Evolutionary conservation across 257 asterid species (phyloP), one percentile per base, ranked within the genome.

Genomic region (Salvia rosmarinus): DNA sequence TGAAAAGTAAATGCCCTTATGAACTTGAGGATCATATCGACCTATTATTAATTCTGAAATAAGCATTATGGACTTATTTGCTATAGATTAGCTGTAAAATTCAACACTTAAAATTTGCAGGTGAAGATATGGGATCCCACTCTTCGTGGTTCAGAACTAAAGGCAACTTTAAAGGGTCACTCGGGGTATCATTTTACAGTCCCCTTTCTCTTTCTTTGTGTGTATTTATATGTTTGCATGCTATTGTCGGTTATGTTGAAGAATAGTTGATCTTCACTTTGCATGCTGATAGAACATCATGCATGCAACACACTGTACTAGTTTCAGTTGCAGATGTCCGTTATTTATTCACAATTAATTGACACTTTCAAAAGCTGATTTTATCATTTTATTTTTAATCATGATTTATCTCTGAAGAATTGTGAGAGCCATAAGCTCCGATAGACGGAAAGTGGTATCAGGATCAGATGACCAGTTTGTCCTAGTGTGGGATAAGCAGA

Each of bases 401-500:
- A 44, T 67, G 30, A 39, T 54, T 76, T 71, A 64, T 76, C 70
- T 79, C 21, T 69, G 62, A 85, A 92, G 98, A 84, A 78, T 98
- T 77, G 89, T 94, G 40, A 86, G 99, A 67, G 95, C 99, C 47
- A 89, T 91, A 83, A 94, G 91, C 82, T 94, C 99, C 70, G 99
- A 94, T 76, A 80, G 96, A 82, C 91, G 91, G 72, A 94, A 94
- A 85, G 93, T 91, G 56, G 99, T 94, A 70, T 91, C 99, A 2
- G 98, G 99, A 67, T 91, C 99, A 14, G 99, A 94, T 75, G 99
- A 94, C 77, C 95, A 89, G 70, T 85, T 89, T 70, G 89, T 94
- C 64, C 90, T 94, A 58, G 98, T 94, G 49, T 94, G 99, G 99
- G 99, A 94, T 83, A 94, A 94, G 74, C 95, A 88, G 86, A 91